Evolutionary conservation across 257 asterid species (phyloP).

Genomic region (Asclepias syriaca): DNA sequence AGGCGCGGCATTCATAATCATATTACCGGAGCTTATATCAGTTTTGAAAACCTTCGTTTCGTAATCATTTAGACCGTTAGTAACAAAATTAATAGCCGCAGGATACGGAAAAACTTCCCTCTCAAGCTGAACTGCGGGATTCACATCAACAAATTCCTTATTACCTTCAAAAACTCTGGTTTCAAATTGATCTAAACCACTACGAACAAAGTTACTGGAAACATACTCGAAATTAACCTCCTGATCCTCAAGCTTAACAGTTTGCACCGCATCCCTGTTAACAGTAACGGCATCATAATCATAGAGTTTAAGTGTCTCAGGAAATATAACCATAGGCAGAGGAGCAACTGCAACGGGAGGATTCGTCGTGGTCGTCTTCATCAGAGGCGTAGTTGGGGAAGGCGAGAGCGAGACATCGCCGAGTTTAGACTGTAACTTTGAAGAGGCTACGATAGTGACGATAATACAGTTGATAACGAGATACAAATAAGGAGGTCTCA

Average conservation of each 20-base stretch:
- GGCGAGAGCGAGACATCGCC: conserved; percentile 24
- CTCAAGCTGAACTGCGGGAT: conserved; percentile 5
- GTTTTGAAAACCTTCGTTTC: conserved; percentile 12
- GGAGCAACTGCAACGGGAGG: conserved; percentile 7
- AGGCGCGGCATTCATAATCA: conserved; percentile 1
- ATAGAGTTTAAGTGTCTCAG: conserved; percentile 10
- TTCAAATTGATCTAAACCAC: conserved; percentile 3
- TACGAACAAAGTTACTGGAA: background rate
- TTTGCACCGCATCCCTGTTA: conserved; percentile 12
- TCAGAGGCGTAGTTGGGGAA: conserved; percentile 4
- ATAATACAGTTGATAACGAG: conserved; percentile 77
- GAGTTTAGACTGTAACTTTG: conserved; percentile 50
- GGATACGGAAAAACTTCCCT: conserved; percentile 16
- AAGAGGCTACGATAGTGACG: conserved; percentile 64
- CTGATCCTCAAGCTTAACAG: conserved; percentile 7
- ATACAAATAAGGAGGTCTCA: conserved; percentile 75
- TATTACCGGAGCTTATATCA: conserved; percentile 4
- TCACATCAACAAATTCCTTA: conserved; percentile 5
- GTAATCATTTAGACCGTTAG: conserved; percentile 3
- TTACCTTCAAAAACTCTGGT: conserved; percentile 12
- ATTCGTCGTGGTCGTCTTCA: background rate
- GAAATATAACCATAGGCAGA: conserved; percentile 4
- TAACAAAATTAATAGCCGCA: background rate
- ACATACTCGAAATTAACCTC: conserved; percentile 11
- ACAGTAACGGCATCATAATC: conserved; percentile 24